Base-by-base conservation (phyloP, 176 grass and related monocot genomes). In the Oryza meyeriana region DNA sequence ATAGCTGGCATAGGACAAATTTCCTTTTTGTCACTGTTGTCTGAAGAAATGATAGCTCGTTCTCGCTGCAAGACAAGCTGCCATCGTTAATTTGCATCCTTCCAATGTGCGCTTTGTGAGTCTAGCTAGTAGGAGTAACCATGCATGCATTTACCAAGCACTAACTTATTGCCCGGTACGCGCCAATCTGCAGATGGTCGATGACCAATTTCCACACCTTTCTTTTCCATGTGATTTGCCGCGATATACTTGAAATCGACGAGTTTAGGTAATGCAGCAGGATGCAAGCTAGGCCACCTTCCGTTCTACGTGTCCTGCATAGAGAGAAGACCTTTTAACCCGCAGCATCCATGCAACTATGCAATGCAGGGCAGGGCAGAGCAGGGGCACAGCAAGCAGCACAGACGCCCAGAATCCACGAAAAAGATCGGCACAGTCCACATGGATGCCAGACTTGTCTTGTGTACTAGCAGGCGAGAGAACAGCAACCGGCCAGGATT, bases 371-470 rank as follows among this genome's bases (percentile, higher is more conserved):
- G 40, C 26, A 12, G 6, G 7, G 69, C 4, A 31, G 6, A 38
- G 6, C 3, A 45, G 11, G 13, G 42, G 10, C 5, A 8, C 38
- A 44, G 27, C 63, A 61, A 57, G 28, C 41, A 20, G 44, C 50
- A 4, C 30, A 69, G 18, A 18, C 17, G 24, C 30, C 70, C 76
- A 77, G 31, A 78, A 90, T 82, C 73, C 41, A 82, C 73, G 17
- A 28, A 82, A 82, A 82, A 82, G 79, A 90, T 86, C 1, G 73
- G 34, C 45, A 78, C 83, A 78, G 83, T 78, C 72, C 78, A 82
- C 67, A 82, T 8, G 79, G 75, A 82, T 5, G 47, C 59, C 39
- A 90, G 58, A 27, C 79, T 78, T 89, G 83, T 89, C 88, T 82
- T 58, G 79, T 57, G 31, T 72, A 67, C 78, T 27, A 82, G 83